Evolutionary conservation across 2,329 filamentous ascomycete genomes (phyloP), one percentile per base, ranked within the genome.

Genomic region (Aspergillus brunneoviolaceus): DNA sequence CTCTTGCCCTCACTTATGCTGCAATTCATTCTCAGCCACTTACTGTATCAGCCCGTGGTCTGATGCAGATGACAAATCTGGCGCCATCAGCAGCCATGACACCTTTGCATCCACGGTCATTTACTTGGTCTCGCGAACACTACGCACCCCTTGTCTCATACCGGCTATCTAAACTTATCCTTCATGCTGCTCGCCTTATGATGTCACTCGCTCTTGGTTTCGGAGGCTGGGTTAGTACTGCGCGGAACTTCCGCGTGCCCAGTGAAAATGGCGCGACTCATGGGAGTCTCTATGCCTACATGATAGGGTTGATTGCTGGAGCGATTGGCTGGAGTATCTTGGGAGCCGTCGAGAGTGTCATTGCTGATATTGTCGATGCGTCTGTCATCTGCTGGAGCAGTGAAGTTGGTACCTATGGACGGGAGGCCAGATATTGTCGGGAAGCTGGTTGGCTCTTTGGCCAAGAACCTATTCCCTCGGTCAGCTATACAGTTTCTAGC

Each of bases 251-350:
- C 4, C 81, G 84, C 55, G 80, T 95, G 21, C 61, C 87, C 76
- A 59, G 83, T 80, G 69, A 72, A 59, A 67, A 66, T 52, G 63
- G 76, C 57, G 69, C 69, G 6, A 65, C 89, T 54, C 86, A 86
- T 50, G 95, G 95, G 9, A 96, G 92, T 69, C 82, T 95, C 25
- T 99, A 99, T 74, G 95, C 94, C 2, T 99, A 98, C 71, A 86
- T 98, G 1, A 91, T 99, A 23, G 95, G 93, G 10, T 76, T 99
- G 63, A 89, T 98, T 66, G 95, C 95, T 16, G 92, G 91, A 62
- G 92, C 94, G 57, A 97, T 99, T 67, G 95, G 95, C 7, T 99
- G 95, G 88, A 92, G 91, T 5, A 88, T 98, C 1, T 81, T 99
- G 54, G 92, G 92, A 27, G 90, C 92, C 2, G 94, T 96, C 84